Evolutionary conservation across 495 filamentous ascomycete species (phyloP).

Genomic region (Glonium stellatum): DNA sequence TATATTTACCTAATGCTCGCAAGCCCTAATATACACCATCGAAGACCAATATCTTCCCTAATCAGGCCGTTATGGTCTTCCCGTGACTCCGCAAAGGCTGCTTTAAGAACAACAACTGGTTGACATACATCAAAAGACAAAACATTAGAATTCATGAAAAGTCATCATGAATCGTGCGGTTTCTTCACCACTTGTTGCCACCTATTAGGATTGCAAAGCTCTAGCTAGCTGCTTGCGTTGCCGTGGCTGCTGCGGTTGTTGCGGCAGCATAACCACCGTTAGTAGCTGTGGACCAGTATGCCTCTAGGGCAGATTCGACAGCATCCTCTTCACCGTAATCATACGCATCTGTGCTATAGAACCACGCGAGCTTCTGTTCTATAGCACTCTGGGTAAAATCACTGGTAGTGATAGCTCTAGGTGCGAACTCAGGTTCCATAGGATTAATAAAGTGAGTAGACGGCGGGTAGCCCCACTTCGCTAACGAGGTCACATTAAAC

Average conservation of each 20-base stretch:
- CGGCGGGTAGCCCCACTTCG: slow-evolving; percentile 44
- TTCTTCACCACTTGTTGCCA: no score
- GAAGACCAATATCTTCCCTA: no score
- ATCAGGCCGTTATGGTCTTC: no score
- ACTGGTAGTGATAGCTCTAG: slow-evolving; percentile 5
- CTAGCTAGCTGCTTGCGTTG: not conserved
- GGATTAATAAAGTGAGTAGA: slow-evolving; percentile 39
- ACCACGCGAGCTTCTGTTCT: slow-evolving; percentile 18
- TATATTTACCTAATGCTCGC: no score
- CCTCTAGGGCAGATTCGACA: slow-evolving; percentile 12
- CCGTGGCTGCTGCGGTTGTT: not conserved
- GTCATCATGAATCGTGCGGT: no score
- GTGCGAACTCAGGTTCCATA: slow-evolving; percentile 29
- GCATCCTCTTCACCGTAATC: slow-evolving; percentile 9
- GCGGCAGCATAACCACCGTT: not conserved
- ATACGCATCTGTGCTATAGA: slow-evolving; percentile 21
- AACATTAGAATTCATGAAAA: no score
- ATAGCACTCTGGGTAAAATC: slow-evolving; percentile 21
- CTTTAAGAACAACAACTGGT: no score
- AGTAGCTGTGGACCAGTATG: not conserved
- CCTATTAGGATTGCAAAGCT: no score
- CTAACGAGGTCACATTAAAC: slow-evolving; percentile 48
- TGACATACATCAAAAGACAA: no score
- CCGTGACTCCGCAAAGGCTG: no score
- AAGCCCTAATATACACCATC: no score